Evolutionary conservation across 2,329 filamentous ascomycete genomes (phyloP).

Genomic region (Paradendryphiella salina): DNA sequence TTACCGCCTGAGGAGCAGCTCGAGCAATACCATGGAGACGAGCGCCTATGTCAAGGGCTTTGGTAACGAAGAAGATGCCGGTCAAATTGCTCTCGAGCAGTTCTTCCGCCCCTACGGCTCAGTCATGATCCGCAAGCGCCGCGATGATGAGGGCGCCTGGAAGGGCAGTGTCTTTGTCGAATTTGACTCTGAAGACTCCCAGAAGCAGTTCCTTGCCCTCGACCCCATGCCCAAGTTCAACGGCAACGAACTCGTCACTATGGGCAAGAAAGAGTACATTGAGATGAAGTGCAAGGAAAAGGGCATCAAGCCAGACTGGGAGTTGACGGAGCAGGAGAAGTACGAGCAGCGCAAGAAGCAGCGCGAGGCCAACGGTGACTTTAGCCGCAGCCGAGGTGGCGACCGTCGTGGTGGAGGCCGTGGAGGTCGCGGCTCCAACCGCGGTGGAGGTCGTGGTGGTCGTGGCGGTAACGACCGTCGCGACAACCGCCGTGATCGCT

Average conservation of each 20-base stretch:
- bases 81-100: slow-evolving; percentile 90
- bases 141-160: slow-evolving; percentile 70
- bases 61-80: slow-evolving; percentile 76
- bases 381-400: slow-evolving; percentile 34
- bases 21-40: slow-evolving; percentile 68
- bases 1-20: slow-evolving; percentile 56
- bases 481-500: slow-evolving; percentile 29
- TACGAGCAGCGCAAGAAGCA: slow-evolving; percentile 14
- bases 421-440: slow-evolving; percentile 37
- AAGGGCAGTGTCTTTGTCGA: slow-evolving; percentile 98
- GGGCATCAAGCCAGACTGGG: slow-evolving; percentile 50
- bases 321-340: slow-evolving; percentile 39
- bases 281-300: slow-evolving; percentile 53
- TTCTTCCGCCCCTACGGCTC: slow-evolving; percentile 84
- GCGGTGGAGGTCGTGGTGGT: slow-evolving; percentile 26
- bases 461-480: slow-evolving; percentile 24
- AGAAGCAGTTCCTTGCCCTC: slow-evolving; percentile 76
- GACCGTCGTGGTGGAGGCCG: slow-evolving; percentile 35
- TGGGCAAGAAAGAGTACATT: slow-evolving; percentile 86
- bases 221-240: slow-evolving; percentile 85
- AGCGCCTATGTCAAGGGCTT: slow-evolving; percentile 96
- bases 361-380: slow-evolving; percentile 33
- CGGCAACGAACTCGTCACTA: slow-evolving; percentile 75
- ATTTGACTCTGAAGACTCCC: slow-evolving; percentile 77
- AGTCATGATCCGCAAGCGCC: slow-evolving; percentile 82